Percentiles rank a stretch among this genome's conserved stretches.
These are phyloP conservation scores for Cunninghamia lanceolata DNA, from an alignment of 75 land plant genomes.

Conservation along the genomic window DNA sequence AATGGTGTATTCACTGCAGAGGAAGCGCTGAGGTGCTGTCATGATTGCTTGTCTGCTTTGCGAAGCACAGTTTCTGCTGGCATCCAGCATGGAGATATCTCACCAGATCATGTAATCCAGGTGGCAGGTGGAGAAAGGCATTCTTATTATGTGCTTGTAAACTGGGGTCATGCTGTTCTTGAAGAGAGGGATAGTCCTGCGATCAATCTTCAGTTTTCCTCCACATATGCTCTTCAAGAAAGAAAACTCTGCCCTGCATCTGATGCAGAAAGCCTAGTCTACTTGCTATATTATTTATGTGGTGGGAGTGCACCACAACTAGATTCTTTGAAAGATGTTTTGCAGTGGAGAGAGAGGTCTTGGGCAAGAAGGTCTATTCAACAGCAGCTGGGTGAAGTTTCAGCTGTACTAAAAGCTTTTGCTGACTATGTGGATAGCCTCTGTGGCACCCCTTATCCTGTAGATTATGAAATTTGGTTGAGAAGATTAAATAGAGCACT, in stretches of 20 bases:
- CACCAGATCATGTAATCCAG: constrained; percentile 75
- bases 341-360: constrained; percentile 46
- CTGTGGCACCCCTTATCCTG: constrained; percentile 48
- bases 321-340: constrained; percentile 40
- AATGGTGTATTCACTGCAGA: constrained; percentile 55
- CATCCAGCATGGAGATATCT: constrained; percentile 83
- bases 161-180: constrained; percentile 92
- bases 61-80: constrained; percentile 56
- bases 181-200: constrained; percentile 92
- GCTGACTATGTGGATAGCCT: constrained; percentile 55
- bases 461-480: constrained; percentile 54
- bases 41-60: constrained; percentile 80
- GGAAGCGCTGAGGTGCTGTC: constrained; percentile 79
- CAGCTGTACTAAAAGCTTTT: constrained; percentile 52
- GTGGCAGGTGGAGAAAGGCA: constrained; percentile 54
- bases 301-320: constrained; percentile 39
- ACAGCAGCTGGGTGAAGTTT: constrained; percentile 47
- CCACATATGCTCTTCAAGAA: constrained; percentile 54
- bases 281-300: constrained; percentile 36
- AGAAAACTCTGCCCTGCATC: constrained; percentile 58
- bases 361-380: constrained; percentile 50
- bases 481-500: constrained; percentile 45
- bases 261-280: constrained; percentile 48
- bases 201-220: constrained; percentile 73
- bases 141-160: constrained; percentile 34